Conservation (phyloP, 1,284 basidiomycete genomes). For the Trichosporon ovoides region DNA sequence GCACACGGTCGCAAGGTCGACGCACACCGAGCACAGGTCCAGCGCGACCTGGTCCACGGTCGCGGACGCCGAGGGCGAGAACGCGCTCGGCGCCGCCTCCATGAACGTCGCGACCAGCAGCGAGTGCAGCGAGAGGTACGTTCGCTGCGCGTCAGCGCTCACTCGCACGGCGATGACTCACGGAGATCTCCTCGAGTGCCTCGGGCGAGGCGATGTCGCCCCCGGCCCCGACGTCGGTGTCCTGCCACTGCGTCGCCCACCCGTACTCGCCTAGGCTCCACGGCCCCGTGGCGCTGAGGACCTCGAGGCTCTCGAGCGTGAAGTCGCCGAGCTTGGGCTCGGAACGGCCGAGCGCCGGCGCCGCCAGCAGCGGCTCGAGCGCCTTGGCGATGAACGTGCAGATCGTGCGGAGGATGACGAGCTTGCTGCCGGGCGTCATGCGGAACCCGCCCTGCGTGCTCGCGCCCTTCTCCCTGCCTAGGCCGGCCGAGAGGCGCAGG, state of each 20-base stretch:
- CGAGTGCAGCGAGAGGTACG: slow-evolving; percentile 60
- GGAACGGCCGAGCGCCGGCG: neutral
- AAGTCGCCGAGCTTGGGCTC: slow-evolving; percentile 8
- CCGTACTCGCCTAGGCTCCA: slow-evolving; percentile 8
- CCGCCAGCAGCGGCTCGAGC: slow-evolving; percentile 6
- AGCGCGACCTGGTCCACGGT: slow-evolving; percentile 51
- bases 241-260: slow-evolving; percentile 14
- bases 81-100: slow-evolving; percentile 74
- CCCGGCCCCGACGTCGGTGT: neutral
- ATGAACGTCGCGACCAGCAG: slow-evolving; percentile 74
- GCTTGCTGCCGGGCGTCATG: slow-evolving; percentile 31
- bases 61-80: slow-evolving; percentile 53
- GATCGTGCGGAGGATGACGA: slow-evolving; percentile 40
- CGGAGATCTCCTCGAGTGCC: slow-evolving; percentile 23
- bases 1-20: slow-evolving; percentile 61
- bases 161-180: slow-evolving; percentile 6
- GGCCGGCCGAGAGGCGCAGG: slow-evolving; percentile 40
- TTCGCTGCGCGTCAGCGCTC: slow-evolving; percentile 23
- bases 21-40: slow-evolving; percentile 59
- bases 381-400: slow-evolving; percentile 36
- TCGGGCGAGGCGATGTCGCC: slow-evolving; percentile 9
- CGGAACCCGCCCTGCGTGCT: slow-evolving; percentile 35
- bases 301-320: slow-evolving; percentile 9
- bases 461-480: slow-evolving; percentile 42
- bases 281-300: slow-evolving; percentile 14